These are phyloP conservation scores for Diplogelasinospora grovesii DNA, from an alignment of 495 filamentous ascomycete species.

Conservation along the genomic window DNA sequence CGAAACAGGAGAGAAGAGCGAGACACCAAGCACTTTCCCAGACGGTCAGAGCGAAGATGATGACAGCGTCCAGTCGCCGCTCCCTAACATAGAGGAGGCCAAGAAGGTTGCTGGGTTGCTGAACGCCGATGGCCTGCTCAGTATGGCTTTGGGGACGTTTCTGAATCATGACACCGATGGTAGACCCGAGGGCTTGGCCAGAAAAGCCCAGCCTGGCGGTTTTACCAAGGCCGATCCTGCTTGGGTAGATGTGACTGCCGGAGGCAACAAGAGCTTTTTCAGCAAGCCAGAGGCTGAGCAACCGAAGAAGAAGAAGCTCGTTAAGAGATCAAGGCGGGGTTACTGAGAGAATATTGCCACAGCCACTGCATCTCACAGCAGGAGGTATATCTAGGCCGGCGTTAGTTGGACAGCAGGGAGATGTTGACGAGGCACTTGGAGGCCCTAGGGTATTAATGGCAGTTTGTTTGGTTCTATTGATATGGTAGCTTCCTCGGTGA, in stretches of 20 bases:
- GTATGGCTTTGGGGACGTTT: constrained; percentile 31
- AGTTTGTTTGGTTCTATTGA: too few relatives aligned
- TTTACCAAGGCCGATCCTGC: constrained; percentile 17
- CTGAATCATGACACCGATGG: constrained; percentile 19
- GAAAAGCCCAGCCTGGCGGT: constrained; percentile 4
- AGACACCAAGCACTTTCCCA: constrained; percentile 10
- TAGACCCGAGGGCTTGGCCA: background rate
- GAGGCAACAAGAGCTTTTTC: constrained; percentile 31
- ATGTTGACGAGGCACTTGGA: too few relatives aligned
- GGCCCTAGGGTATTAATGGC: too few relatives aligned
- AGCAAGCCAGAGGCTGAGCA: constrained; percentile 10
- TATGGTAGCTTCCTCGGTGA: too few relatives aligned
- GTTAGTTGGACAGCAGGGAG: too few relatives aligned
- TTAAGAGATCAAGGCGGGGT: constrained; percentile 11
- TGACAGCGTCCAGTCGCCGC: constrained; percentile 10
- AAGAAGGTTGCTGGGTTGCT: constrained; percentile 23
- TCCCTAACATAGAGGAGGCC: constrained; percentile 24
- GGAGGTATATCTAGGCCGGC: too few relatives aligned
- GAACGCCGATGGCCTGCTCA: constrained; percentile 31
- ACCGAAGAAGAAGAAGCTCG: constrained; percentile 11
- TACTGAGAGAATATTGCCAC: constrained; percentile 15
- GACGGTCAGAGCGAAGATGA: constrained; percentile 1
- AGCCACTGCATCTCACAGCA: too few relatives aligned
- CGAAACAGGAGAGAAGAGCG: constrained; percentile 21
- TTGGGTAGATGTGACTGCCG: constrained; percentile 22